Conservation (phyloP, 2,329 filamentous ascomycete species). For the Westerdykella aurantiaca region DNA sequence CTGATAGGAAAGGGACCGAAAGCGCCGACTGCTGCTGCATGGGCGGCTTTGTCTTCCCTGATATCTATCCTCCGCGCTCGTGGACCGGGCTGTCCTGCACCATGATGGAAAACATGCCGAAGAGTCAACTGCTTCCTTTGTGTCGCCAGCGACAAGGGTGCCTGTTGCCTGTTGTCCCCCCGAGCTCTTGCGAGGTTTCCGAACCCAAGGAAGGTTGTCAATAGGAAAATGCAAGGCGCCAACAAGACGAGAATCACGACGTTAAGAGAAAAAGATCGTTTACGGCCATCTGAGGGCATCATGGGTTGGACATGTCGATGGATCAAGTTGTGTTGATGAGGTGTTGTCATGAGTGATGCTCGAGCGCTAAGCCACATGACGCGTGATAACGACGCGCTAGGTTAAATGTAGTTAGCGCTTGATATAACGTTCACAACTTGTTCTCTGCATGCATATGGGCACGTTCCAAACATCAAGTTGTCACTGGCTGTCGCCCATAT, state of each 20-base stretch:
- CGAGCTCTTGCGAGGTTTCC: background rate
- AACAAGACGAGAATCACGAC: background rate
- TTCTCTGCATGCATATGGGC: no score
- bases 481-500: no score
- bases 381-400: background rate
- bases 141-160: background rate
- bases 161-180: background rate
- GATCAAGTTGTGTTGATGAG: background rate
- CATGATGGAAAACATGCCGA: conserved; percentile 32
- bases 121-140: conserved; percentile 12
- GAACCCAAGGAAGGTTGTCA: background rate
- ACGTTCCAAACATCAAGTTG: no score
- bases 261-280: background rate
- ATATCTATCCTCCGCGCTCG: conserved; percentile 31
- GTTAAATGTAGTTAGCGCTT: no score
- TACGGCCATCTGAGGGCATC: background rate
- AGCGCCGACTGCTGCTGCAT: conserved; percentile 17
- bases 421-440: no score
- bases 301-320: background rate
- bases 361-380: background rate
- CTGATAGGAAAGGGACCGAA: conserved; percentile 29
- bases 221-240: background rate
- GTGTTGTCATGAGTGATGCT: background rate
- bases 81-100: conserved; percentile 29
- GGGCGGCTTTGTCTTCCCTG: conserved; percentile 15